Base-by-base conservation (phyloP, 768 basidiomycete genomes). In the Suillus subalutaceus region DNA sequence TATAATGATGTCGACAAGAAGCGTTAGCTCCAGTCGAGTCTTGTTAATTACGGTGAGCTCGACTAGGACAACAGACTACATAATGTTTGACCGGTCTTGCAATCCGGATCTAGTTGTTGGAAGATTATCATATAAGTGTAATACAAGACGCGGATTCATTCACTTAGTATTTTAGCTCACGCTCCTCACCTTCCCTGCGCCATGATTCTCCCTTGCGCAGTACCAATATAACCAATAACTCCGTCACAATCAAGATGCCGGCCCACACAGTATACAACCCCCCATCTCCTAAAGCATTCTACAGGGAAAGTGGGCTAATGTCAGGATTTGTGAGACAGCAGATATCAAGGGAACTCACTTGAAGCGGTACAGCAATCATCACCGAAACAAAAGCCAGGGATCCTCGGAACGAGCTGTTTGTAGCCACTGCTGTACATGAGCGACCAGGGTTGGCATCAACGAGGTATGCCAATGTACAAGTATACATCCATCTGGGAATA, bases 391-490 rank as follows among this genome's bases (percentile, higher is more conserved):
- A 91, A 4, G 89, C 93, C 20, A 84, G 77, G 4, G 83, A 58
- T 0, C 94, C 93, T 53, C 94, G 85, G 75, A 91, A 91, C 38
- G 84, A 84, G 64, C 90, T 91, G 74, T 96, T 96, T 38, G 84
- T 79, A 0, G 94, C 93, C 10, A 88, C 85, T 1, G 91, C 93
- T 3, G 86, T 86, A 5, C 90, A 87, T 1, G 91, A 92, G 35
- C 91, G 85, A 9, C 94, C 95, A 7, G 83, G 81, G 73, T 96
- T 97, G 4, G 93, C 87, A 71, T 97, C 94, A n/a, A 95, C 93
- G 52, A 96, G 82, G 71, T 95, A 96, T 0, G 94, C 91, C 41
- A 96, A 77, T 1, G 90, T 89, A 58, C 87, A 86, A 15, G 87
- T 78, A 72, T 91, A 90, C 58, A 89, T 86, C 77, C 82, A 82